A percentile compares a stretch with the other conserved stretches of the same genome.
These are phyloP conservation scores for Chaetoscypha palmicola DNA, from an alignment of 2,329 filamentous ascomycete species.

Conservation along the genomic window DNA sequence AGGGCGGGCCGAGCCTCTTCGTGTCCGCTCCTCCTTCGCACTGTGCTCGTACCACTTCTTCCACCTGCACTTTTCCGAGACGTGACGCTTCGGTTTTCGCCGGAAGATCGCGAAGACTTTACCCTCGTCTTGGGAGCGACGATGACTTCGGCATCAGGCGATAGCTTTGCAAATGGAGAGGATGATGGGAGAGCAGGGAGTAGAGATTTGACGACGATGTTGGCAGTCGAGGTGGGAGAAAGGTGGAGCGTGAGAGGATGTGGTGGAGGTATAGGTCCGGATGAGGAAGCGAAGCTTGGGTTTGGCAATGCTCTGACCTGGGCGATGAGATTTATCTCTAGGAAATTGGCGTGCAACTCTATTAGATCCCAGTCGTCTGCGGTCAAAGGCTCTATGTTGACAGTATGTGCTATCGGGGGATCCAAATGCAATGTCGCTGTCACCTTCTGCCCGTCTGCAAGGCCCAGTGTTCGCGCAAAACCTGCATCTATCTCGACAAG, in stretches of 20 bases:
- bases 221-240: constrained; percentile 91
- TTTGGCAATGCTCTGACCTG: constrained; percentile 94
- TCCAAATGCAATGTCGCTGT: constrained; percentile 71
- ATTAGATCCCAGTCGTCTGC: constrained; percentile 99
- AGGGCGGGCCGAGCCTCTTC: constrained; percentile 62
- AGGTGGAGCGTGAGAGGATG: constrained; percentile 89
- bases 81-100: constrained; percentile 73
- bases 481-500: constrained; percentile 83
- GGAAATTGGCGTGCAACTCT: constrained; percentile 89
- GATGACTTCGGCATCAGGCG: constrained; percentile 91
- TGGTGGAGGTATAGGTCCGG: constrained; percentile 44
- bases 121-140: constrained; percentile 87
- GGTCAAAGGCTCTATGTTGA: constrained; percentile 94
- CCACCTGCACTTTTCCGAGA: constrained; percentile 69
- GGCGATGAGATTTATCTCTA: constrained; percentile 86
- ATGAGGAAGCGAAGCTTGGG: constrained; percentile 54
- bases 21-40: constrained; percentile 51
- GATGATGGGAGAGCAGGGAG: constrained; percentile 62
- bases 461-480: constrained; percentile 67
- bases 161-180: constrained; percentile 81
- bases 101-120: constrained; percentile 57
- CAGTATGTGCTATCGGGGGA: constrained; percentile 82
- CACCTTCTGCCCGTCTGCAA: constrained; percentile 77
- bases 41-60: constrained; percentile 67
- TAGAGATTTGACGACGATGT: constrained; percentile 79